Evolutionary conservation across 441 rosid species (phyloP), one percentile per base, ranked within the genome.

Genomic region (Gossypium lobatum): DNA sequence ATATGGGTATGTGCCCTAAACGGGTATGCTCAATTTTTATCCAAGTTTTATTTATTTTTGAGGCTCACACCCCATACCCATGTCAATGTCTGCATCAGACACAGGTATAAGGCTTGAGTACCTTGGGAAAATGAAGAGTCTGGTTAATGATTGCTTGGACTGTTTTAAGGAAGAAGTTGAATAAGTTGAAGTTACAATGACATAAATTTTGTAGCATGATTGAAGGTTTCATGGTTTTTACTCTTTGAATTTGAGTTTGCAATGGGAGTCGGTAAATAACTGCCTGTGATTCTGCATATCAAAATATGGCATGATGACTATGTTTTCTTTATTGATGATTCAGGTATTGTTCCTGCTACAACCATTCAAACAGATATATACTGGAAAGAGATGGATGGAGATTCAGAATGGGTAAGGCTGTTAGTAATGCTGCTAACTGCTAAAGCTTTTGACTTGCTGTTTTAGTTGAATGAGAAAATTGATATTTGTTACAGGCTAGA

Each of bases 351-450:
- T 80, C 99, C 98, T 70, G 75, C 80, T 59, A 74, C 84, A 77
- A 84, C 95, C 70, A 75, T 90, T 77, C 95, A 85, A 73, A 77
- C 87, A 79, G 97, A 91, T 81, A 69, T 90, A 77, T 86, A 84
- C 74, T 93, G 99, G 96, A 95, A 89, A 89, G 95, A 83, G 84
- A 84, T 85, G 89, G 97, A 89, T 86, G 98, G 97, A 77, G 99
- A 93, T 71, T 90, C 98, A 55, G 98, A 93, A 82, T 95, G 99
- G 98, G 99, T 95, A 87, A 58, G 76, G 87, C 14, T 77, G 68
- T 82, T 74, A 63, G 70, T 73, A 55, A 52, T 82, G 57, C 34
- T 74, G 74, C 63, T 70, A 39, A 60, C 39, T 60, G 64, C 64
- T 26, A 25, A 60, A 64, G 53, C 64, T 31, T 60, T 55, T 31